Evolutionary conservation across 371 early-diverging fungal genomes (phyloP).

Genomic region (Actinomortierella wolfii): DNA sequence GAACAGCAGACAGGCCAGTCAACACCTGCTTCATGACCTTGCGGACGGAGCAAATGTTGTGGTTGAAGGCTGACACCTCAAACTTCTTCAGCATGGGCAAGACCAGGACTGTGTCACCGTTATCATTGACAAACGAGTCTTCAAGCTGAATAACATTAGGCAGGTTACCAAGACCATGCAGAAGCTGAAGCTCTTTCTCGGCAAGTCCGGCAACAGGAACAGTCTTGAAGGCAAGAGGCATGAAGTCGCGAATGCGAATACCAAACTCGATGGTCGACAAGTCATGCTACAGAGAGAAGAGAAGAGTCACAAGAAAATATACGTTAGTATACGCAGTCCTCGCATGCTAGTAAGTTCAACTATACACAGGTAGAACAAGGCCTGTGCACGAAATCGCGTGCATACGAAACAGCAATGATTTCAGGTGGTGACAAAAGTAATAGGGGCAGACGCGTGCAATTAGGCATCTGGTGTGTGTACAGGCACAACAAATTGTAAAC

Average conservation of each 20-base stretch:
- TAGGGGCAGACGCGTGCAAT: too few relatives aligned
- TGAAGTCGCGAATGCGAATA: slow-evolving; percentile 55
- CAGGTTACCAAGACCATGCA: slow-evolving; percentile 45
- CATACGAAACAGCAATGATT: too few relatives aligned
- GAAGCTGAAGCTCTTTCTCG: slow-evolving; percentile 56
- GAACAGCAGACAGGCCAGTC: slow-evolving; percentile 52
- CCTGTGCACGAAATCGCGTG: too few relatives aligned
- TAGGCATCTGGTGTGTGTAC: too few relatives aligned
- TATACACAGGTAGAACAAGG: too few relatives aligned
- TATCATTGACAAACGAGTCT: slow-evolving; percentile 60
- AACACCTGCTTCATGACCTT: slow-evolving; percentile 51
- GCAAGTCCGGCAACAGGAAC: slow-evolving; percentile 54
- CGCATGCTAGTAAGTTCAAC: too few relatives aligned
- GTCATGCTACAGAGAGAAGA: slow-evolving; percentile 24
- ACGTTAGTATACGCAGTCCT: too few relatives aligned
- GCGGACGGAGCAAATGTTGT: slow-evolving; percentile 37
- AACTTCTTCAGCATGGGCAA: slow-evolving; percentile 55
- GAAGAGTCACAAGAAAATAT: background rate
- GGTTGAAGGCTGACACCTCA: slow-evolving; percentile 37
- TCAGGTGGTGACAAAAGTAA: too few relatives aligned
- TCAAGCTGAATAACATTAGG: slow-evolving; percentile 57
- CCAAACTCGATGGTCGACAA: slow-evolving; percentile 60
- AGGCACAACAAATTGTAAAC: too few relatives aligned
- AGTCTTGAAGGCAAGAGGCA: slow-evolving; percentile 67
- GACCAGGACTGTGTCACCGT: slow-evolving; percentile 57